These are phyloP conservation scores for Jimgerdemannia flammicorona DNA, from an alignment of 192 early-diverging fungal species.

Conservation along the genomic window DNA sequence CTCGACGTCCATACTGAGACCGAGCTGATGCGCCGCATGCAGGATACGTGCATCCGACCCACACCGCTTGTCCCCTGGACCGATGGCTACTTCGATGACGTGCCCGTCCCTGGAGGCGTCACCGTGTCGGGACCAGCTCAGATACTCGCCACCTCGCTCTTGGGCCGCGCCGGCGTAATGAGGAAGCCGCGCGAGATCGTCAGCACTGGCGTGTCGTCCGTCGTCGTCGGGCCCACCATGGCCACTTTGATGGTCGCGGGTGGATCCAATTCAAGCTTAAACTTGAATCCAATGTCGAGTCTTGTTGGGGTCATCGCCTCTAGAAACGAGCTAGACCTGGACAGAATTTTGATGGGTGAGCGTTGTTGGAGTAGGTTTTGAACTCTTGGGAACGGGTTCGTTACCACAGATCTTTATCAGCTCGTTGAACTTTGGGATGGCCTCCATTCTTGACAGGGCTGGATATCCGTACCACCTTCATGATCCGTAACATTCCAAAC, in stretches of 20 bases:
- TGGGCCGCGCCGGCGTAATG: neutral
- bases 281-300: neutral
- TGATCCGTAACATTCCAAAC: too few relatives aligned
- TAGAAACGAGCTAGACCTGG: conserved; percentile 15
- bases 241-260: neutral
- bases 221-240: conserved; percentile 9
- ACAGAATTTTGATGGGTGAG: conserved; percentile 14
- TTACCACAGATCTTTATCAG: neutral
- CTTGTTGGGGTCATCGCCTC: neutral
- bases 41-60: neutral
- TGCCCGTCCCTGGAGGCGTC: neutral
- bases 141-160: neutral
- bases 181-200: conserved; percentile 2
- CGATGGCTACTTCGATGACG: neutral
- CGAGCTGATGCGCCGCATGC: neutral
- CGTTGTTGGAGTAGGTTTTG: conserved; percentile 34
- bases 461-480: too few relatives aligned
- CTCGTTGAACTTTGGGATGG: too few relatives aligned
- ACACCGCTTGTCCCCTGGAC: neutral
- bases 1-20: neutral
- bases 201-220: conserved; percentile 1
- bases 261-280: neutral
- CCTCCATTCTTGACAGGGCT: too few relatives aligned
- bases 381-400: conserved; percentile 59
- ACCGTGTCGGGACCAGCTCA: neutral